Percentiles rank a stretch among this genome's conserved stretches.
phyloP scores from a whole-genome alignment of 2,329 filamentous ascomycete species.

The Exophiala calicioides region DNA sequence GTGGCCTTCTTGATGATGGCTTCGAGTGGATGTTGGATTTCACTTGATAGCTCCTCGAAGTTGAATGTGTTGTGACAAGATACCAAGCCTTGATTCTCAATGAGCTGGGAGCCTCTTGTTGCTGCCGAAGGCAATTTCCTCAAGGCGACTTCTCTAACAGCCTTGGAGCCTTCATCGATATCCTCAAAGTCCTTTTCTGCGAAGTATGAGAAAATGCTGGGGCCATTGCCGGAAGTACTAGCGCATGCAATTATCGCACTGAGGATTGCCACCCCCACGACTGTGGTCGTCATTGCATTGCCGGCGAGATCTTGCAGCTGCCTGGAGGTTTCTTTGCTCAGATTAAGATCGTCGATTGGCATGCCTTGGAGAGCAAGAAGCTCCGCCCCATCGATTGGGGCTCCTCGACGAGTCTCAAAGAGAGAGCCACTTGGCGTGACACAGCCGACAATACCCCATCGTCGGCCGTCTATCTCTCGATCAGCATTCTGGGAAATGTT shows the following conservation, averaged over 20 bases:
- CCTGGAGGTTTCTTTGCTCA: constrained; percentile 63
- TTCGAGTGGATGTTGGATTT: background rate
- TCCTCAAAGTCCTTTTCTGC: no score
- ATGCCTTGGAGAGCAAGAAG: constrained; percentile 68
- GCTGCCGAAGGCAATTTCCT: no score
- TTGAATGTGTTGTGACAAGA: background rate
- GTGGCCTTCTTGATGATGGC: constrained; percentile 4
- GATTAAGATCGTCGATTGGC: constrained; percentile 61
- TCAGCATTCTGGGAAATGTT: constrained; percentile 76
- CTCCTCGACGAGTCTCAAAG: constrained; percentile 62
- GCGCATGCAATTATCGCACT: constrained; percentile 54
- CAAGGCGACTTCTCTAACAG: no score
- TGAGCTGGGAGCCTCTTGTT: no score
- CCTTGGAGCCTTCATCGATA: no score
- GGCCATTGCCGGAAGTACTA: constrained; percentile 11
- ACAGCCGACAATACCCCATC: constrained; percentile 64
- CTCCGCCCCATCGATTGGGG: constrained; percentile 64
- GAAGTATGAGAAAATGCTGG: constrained; percentile 12
- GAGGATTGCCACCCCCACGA: constrained; percentile 65
- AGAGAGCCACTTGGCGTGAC: constrained; percentile 66
- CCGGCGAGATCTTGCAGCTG: constrained; percentile 71
- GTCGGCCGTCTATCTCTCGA: constrained; percentile 50
- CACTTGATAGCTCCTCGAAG: background rate
- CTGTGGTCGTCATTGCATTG: constrained; percentile 77
- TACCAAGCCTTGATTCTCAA: no score